Evolutionary conservation across 176 grass and related monocot genomes (phyloP), one percentile per base, ranked within the genome.

Genomic region (Phyllostachys edulis): DNA sequence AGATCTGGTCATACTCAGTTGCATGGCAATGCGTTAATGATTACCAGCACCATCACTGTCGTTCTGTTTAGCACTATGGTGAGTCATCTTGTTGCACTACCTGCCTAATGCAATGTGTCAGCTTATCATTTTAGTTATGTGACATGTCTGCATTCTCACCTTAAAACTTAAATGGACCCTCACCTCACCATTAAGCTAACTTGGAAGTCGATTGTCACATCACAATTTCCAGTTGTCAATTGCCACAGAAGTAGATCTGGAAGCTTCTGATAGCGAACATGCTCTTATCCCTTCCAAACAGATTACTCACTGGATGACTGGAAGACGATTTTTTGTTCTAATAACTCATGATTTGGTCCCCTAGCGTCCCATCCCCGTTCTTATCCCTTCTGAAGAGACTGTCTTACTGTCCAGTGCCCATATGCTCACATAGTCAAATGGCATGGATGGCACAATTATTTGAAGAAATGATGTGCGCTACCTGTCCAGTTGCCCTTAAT

Each of bases 41-140:
- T 99, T 55, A 99, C 97, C 71, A 99, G 97, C 86, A 99, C 97
- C 63, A 99, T 99, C 57, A 92, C 93, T 47, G 97, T 99, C 36
- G 97, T 99, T 38, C 91, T 99, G 37, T 96, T 99, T 69, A 99
- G 93, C 85, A 99, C 89, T 6, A 54, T 92, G 93, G 97, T 99
- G 89, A 96, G 94, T 67, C 80, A 76, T 82, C 70, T 62, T 79
- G 27, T 63, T 38, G n/a, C 79, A 76, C 26, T 1, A 41, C 47
- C 27, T 70, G 24, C 4, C 3, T 47, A 46, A 46, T 60, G 50
- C 40, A 83, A 34, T 51, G 44, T 77, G 55, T 38, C 40, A 52
- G 9, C 54, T 82, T 59, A 51, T 87, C 29, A 88, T 63, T 17
- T 10, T 29, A 63, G 23, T 20, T 49, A 60, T 68, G 40, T 60